phyloP scores from a whole-genome alignment of 2,329 filamentous ascomycete genomes.

The Periconia macrospinosa region DNA sequence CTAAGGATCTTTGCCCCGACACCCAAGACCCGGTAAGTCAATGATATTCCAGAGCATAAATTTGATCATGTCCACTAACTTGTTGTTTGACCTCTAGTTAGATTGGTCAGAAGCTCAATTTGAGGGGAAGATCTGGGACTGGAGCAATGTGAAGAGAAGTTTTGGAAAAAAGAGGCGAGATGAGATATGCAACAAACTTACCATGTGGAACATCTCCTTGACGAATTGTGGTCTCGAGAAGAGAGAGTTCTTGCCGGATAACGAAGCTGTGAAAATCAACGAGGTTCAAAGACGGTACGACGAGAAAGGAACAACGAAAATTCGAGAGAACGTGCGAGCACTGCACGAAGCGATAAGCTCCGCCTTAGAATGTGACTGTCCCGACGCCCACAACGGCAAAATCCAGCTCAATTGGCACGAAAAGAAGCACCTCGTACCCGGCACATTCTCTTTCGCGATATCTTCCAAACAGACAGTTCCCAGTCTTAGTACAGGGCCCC shows the following conservation, averaged over 20 bases:
- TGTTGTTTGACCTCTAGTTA: constrained; percentile 1
- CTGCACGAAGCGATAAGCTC: too few relatives aligned
- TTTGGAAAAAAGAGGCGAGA: constrained; percentile 3
- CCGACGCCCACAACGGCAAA: background rate
- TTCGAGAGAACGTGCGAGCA: too few relatives aligned
- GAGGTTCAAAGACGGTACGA: background rate
- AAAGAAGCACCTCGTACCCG: background rate
- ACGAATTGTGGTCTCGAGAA: constrained; percentile 8
- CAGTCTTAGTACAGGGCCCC: too few relatives aligned
- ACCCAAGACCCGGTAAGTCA: constrained; percentile 1
- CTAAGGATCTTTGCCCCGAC: constrained; percentile 3
- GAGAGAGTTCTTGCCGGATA: constrained; percentile 1
- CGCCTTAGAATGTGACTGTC: background rate
- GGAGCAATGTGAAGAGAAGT: constrained; percentile 6
- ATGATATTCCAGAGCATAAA: background rate
- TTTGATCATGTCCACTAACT: background rate
- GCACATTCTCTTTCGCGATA: background rate
- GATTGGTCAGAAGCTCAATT: background rate
- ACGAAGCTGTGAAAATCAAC: background rate
- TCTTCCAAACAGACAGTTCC: too few relatives aligned
- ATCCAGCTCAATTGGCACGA: constrained; percentile 10
- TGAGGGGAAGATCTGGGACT: constrained; percentile 8
- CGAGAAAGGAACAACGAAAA: too few relatives aligned
- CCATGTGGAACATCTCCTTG: constrained; percentile 6
- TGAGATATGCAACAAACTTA: constrained; percentile 1